These are phyloP conservation scores for Beta corolliflora DNA, from an alignment of 179 eudicot genomes.

Conservation along the genomic window DNA sequence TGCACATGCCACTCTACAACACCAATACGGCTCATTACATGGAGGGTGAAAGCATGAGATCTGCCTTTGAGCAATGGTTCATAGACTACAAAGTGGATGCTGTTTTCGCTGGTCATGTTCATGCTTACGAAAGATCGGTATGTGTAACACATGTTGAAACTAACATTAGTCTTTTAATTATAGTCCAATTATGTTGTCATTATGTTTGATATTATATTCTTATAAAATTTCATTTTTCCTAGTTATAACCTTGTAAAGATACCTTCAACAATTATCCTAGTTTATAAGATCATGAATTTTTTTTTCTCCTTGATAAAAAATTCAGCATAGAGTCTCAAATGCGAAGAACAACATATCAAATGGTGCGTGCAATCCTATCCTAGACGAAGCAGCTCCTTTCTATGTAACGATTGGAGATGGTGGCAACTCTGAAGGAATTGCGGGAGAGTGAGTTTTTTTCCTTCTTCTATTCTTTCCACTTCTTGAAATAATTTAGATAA, in stretches of 20 bases:
- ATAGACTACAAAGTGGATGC: slow-evolving; percentile 68
- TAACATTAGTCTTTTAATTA: no score
- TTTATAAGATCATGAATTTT: no score
- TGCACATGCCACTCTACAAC: slow-evolving; percentile 84
- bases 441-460: slow-evolving; percentile 8
- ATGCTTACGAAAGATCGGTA: slow-evolving; percentile 81
- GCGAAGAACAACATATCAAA: slow-evolving; percentile 24
- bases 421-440: slow-evolving; percentile 28
- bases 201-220: not conserved
- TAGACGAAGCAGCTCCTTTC: slow-evolving; percentile 26
- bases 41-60: slow-evolving; percentile 93
- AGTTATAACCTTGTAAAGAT: no score
- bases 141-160: no score
- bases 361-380: slow-evolving; percentile 5
- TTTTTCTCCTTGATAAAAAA: not conserved
- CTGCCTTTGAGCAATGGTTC: slow-evolving; percentile 68
- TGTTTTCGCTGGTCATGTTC: slow-evolving; percentile 85
- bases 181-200: no score
- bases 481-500: no score
- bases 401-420: slow-evolving; percentile 31
- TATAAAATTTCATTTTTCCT: not conserved
- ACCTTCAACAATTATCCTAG: no score
- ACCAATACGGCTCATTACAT: slow-evolving; percentile 74
- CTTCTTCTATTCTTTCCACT: not conserved
- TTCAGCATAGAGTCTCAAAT: slow-evolving; percentile 29